Conservation (phyloP, 2,329 filamentous ascomycete species). For the Nemania abortiva region DNA sequence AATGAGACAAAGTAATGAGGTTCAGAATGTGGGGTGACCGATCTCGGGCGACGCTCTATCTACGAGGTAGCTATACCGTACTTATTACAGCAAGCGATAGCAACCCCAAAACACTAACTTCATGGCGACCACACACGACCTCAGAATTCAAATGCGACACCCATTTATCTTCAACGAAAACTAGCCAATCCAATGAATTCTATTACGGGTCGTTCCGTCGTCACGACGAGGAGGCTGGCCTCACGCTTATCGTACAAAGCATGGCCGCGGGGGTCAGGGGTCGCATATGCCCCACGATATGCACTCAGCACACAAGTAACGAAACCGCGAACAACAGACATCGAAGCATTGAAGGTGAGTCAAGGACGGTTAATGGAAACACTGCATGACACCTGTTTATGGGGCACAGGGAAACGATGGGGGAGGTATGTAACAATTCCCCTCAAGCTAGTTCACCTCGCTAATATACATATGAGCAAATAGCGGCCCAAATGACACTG, state of each 20-base stretch:
- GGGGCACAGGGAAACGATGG: constrained; percentile 75
- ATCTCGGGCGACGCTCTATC: constrained; percentile 11
- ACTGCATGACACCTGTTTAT: constrained; percentile 74
- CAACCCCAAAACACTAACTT: background rate
- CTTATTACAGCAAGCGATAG: background rate
- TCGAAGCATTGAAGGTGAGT: constrained; percentile 63
- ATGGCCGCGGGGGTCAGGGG: constrained; percentile 14
- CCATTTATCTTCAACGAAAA: background rate
- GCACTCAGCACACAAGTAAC: constrained; percentile 29
- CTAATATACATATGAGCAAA: constrained; percentile 17
- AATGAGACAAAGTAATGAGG: background rate
- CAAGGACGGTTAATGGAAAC: constrained; percentile 70
- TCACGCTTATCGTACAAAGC: constrained; percentile 9
- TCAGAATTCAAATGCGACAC: background rate
- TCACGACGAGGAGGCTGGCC: constrained; percentile 19
- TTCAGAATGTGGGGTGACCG: constrained; percentile 23
- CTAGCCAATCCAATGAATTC: background rate
- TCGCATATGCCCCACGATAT: constrained; percentile 10
- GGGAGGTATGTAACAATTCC: constrained; percentile 60
- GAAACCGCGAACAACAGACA: constrained; percentile 14
- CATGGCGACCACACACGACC: background rate
- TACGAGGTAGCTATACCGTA: background rate
- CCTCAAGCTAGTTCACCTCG: constrained; percentile 19
- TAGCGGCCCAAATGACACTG: constrained; percentile 71
- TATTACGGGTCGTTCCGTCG: background rate